Conservation (phyloP, 2,329 filamentous ascomycete genomes). For the Aspergillus brunneoviolaceus region DNA sequence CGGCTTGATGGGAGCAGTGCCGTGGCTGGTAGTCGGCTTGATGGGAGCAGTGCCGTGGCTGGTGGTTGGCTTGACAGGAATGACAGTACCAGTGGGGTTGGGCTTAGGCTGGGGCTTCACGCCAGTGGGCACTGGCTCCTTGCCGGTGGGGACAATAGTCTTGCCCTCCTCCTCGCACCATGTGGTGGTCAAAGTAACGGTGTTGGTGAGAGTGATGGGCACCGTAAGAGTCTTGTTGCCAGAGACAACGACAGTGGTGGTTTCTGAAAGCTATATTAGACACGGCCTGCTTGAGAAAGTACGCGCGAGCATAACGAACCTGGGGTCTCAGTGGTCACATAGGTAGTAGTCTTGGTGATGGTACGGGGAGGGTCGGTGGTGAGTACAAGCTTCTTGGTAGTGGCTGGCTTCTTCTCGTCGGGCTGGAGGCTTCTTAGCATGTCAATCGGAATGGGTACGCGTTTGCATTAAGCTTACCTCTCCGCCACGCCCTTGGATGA, state of each 20-base stretch:
- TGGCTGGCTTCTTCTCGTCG: background rate
- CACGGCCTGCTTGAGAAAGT: background rate
- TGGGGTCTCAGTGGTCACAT: slow-evolving; percentile 36
- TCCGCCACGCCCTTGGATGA: slow-evolving; percentile 24
- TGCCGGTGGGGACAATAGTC: slow-evolving; percentile 10
- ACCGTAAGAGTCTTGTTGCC: slow-evolving; percentile 29
- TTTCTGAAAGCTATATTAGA: slow-evolving; percentile 20
- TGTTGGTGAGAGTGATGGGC: slow-evolving; percentile 34
- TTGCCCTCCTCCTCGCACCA: slow-evolving; percentile 23
- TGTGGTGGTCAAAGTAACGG: slow-evolving; percentile 31
- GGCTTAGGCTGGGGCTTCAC: background rate
- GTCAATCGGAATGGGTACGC: background rate
- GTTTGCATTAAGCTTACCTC: background rate
- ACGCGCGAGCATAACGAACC: slow-evolving; percentile 22
- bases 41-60: background rate
- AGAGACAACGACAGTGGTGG: slow-evolving; percentile 29
- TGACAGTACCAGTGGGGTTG: slow-evolving; percentile 2
- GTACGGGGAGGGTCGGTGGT: background rate
- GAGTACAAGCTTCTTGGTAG: background rate
- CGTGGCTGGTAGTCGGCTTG: slow-evolving; percentile 4
- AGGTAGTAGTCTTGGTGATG: slow-evolving; percentile 34
- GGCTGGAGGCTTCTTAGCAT: background rate
- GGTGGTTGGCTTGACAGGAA: slow-evolving; percentile 5
- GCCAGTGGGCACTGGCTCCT: slow-evolving; percentile 11
- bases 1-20: background rate